phyloP scores from a whole-genome alignment of 2,329 filamentous ascomycete species.

The Phyllosticta capitalensis region DNA sequence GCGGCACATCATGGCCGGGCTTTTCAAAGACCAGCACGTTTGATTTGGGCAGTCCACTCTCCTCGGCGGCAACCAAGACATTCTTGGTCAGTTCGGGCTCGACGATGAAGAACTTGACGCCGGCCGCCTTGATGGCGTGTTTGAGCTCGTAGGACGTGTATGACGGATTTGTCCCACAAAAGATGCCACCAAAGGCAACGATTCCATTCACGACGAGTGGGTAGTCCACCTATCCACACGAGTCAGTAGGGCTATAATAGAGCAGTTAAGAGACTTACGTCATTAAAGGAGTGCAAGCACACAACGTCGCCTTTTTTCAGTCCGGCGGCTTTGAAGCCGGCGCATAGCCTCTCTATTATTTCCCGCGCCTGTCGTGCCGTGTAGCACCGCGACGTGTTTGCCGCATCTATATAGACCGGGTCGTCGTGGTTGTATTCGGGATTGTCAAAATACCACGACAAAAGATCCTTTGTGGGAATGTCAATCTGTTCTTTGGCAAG shows the following conservation, averaged over 20 bases:
- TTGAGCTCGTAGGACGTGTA: slow-evolving; percentile 12
- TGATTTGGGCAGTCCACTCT: slow-evolving; percentile 16
- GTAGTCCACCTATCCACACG: slow-evolving; percentile 8
- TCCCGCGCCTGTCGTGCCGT: slow-evolving; percentile 5
- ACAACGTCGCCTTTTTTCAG: slow-evolving; percentile 11
- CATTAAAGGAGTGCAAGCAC: slow-evolving; percentile 12
- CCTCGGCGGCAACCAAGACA: slow-evolving; percentile 18
- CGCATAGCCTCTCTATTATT: slow-evolving; percentile 6
- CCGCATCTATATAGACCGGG: slow-evolving; percentile 12
- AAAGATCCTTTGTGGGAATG: slow-evolving; percentile 13
- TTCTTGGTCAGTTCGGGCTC: slow-evolving; percentile 13
- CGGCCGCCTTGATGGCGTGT: slow-evolving; percentile 10
- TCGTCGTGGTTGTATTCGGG: slow-evolving; percentile 8
- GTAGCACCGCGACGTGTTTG: slow-evolving; percentile 2
- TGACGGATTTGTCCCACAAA: slow-evolving; percentile 12
- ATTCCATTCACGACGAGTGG: slow-evolving; percentile 11
- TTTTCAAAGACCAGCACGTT: slow-evolving; percentile 23
- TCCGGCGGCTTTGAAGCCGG: slow-evolving; percentile 10
- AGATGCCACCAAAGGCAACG: slow-evolving; percentile 13
- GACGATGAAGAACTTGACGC: slow-evolving; percentile 11
- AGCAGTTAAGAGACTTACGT: neutral
- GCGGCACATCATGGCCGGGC: slow-evolving; percentile 11
- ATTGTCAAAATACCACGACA: slow-evolving; percentile 14
- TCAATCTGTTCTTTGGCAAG: slow-evolving; percentile 9
- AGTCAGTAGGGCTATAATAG: neutral